Evolutionary conservation across 768 basidiomycete genomes (phyloP).

Genomic region (Termitomyces sp.): DNA sequence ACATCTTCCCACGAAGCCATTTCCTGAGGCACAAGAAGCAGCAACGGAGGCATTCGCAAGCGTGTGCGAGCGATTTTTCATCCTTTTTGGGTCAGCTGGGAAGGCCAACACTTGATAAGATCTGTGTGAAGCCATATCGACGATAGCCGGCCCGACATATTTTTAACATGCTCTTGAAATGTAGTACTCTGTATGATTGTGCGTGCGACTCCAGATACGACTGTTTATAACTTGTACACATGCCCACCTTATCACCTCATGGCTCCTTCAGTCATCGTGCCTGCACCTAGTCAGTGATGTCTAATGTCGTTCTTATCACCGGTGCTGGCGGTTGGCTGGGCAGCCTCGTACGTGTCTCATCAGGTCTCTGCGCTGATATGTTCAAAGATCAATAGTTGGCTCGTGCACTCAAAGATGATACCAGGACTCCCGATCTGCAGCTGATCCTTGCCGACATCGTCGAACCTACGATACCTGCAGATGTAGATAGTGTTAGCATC

Average conservation of each 20-base stretch:
- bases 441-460: conserved; percentile 50
- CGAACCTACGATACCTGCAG: conserved; percentile 28
- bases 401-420: conserved; percentile 25
- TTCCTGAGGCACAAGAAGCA: conserved; percentile 41
- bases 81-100: conserved; percentile 34
- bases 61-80: conserved; percentile 36
- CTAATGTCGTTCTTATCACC: conserved; percentile 36
- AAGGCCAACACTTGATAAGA: conserved; percentile 22
- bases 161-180: neutral
- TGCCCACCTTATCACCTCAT: neutral
- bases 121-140: neutral
- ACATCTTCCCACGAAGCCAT: conserved; percentile 27
- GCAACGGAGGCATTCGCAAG: conserved; percentile 36
- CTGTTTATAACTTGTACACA: neutral
- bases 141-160: neutral
- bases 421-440: conserved; percentile 28
- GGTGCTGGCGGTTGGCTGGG: conserved; percentile 39
- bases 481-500: conserved; percentile 25
- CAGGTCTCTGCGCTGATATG: neutral
- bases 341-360: conserved; percentile 23
- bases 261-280: neutral
- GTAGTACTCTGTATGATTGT: no score
- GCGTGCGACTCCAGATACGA: neutral
- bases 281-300: conserved; percentile 11
- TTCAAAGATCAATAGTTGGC: conserved; percentile 25